Evolutionary conservation across 768 basidiomycete species (phyloP).

Genomic region (Phlegmacium glaucopus): DNA sequence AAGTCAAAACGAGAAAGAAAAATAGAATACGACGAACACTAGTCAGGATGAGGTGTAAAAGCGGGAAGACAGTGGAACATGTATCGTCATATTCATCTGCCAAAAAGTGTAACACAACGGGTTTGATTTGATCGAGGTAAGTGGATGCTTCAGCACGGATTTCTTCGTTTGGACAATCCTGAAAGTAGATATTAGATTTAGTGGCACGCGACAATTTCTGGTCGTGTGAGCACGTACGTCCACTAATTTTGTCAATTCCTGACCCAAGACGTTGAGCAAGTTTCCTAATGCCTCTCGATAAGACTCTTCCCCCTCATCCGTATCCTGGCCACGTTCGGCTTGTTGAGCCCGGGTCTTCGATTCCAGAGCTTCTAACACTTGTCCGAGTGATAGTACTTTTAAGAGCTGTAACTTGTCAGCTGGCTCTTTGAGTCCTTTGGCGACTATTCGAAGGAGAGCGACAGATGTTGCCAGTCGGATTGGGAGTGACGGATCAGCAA

Average conservation of each 20-base stretch:
- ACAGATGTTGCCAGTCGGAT: slow-evolving; percentile 82
- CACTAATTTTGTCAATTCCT: slow-evolving; percentile 79
- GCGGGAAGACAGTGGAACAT: slow-evolving; percentile 77
- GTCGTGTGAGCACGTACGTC: slow-evolving; percentile 53
- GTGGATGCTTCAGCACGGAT: slow-evolving; percentile 61
- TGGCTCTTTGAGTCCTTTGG: slow-evolving; percentile 91
- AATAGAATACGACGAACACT: slow-evolving; percentile 47
- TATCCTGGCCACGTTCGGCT: slow-evolving; percentile 58
- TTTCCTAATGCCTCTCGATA: slow-evolving; percentile 89
- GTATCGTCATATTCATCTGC: slow-evolving; percentile 91
- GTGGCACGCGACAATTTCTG: slow-evolving; percentile 9
- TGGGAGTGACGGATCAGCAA: slow-evolving; percentile 72
- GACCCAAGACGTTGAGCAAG: slow-evolving; percentile 75
- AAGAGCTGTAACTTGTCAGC: slow-evolving; percentile 87
- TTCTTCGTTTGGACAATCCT: slow-evolving; percentile 62
- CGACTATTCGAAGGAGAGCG: slow-evolving; percentile 79
- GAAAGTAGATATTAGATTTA: slow-evolving; percentile 3
- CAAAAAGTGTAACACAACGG: slow-evolving; percentile 84
- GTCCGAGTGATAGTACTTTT: slow-evolving; percentile 82
- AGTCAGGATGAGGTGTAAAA: slow-evolving; percentile 71
- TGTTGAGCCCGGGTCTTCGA: slow-evolving; percentile 68
- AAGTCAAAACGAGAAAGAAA: slow-evolving; percentile 1
- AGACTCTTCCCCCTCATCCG: slow-evolving; percentile 85
- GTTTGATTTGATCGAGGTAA: slow-evolving; percentile 66
- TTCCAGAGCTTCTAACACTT: slow-evolving; percentile 81